phyloP scores from a whole-genome alignment of 345 rosid genomes.

The Brassica carinata region DNA sequence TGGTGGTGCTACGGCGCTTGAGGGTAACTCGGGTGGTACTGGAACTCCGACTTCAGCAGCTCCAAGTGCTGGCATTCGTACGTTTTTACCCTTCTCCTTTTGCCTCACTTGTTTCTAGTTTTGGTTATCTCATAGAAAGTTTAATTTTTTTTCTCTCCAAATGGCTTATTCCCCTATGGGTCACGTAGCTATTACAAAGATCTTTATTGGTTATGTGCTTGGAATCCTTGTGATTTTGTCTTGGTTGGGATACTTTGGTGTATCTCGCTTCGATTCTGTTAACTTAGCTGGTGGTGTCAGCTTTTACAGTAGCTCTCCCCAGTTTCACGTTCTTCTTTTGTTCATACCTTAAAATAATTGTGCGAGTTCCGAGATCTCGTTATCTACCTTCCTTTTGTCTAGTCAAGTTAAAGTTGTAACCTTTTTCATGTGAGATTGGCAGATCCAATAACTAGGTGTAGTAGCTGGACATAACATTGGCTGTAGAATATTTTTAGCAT shows the following conservation, averaged over 20 bases:
- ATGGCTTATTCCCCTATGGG: background rate
- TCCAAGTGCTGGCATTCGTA: constrained; percentile 90
- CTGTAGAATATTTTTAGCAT: constrained; percentile 1
- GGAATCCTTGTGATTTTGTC: background rate
- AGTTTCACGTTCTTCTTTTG: background rate
- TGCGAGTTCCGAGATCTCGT: background rate
- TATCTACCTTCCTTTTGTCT: background rate
- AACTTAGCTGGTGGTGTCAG: background rate
- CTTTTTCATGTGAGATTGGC: background rate
- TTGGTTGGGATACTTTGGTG: constrained; percentile 2
- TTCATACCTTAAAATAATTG: background rate
- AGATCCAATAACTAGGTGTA: constrained; percentile 5
- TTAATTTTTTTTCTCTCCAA: background rate
- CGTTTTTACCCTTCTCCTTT: constrained; percentile 9
- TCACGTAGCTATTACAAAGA: background rate
- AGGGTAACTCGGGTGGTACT: constrained; percentile 76
- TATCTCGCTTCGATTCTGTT: background rate
- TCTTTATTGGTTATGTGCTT: background rate
- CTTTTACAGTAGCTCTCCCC: background rate
- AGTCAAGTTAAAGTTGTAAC: background rate
- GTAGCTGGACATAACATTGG: constrained; percentile 1
- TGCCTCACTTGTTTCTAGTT: background rate
- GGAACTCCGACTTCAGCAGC: constrained; percentile 90
- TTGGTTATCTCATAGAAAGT: background rate
- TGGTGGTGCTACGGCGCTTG: constrained; percentile 94